Evolutionary conservation across 2,329 filamentous ascomycete species (phyloP).

Genomic region (Salinomyces thailandicus): DNA sequence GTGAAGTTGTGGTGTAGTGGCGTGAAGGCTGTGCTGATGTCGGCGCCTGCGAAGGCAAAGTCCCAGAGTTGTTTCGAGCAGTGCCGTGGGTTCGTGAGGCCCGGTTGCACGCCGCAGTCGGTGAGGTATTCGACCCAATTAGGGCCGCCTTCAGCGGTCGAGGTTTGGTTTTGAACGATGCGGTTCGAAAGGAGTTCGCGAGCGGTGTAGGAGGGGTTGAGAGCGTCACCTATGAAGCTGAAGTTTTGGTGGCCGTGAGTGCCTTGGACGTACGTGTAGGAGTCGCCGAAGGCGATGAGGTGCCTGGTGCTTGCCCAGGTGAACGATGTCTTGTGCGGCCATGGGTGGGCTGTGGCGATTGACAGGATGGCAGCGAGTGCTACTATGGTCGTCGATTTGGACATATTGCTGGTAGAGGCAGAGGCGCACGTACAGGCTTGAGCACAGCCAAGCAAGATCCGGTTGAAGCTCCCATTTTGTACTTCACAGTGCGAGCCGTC

Average conservation of each 20-base stretch:
- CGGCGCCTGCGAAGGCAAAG: conserved; percentile 6
- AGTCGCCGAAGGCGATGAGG: conserved; percentile 40
- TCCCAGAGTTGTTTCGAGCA: conserved; percentile 7
- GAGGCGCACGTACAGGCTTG: too few species aligned
- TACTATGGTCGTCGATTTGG: too few species aligned
- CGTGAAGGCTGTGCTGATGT: conserved; percentile 2
- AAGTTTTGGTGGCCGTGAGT: conserved; percentile 41
- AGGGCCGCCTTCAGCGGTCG: conserved; percentile 43
- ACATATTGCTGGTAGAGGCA: too few species aligned
- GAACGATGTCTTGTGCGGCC: background rate
- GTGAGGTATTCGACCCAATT: conserved; percentile 48
- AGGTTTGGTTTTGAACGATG: conserved; percentile 43
- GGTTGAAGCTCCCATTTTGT: background rate
- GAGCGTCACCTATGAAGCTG: conserved; percentile 45
- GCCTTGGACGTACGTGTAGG: conserved; percentile 46
- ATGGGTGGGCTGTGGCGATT: too few species aligned
- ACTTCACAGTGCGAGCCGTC: background rate
- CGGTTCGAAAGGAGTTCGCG: conserved; percentile 35
- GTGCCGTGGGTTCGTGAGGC: conserved; percentile 2
- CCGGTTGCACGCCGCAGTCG: conserved; percentile 34
- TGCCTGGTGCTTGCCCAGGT: conserved; percentile 10
- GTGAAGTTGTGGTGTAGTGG: conserved; percentile 6
- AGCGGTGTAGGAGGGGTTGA: conserved; percentile 38
- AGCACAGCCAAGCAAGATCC: background rate
- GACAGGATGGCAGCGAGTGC: too few species aligned